Base-by-base conservation (phyloP, 2,329 filamentous ascomycete genomes). In the Cladosporium sphaerospermum region DNA sequence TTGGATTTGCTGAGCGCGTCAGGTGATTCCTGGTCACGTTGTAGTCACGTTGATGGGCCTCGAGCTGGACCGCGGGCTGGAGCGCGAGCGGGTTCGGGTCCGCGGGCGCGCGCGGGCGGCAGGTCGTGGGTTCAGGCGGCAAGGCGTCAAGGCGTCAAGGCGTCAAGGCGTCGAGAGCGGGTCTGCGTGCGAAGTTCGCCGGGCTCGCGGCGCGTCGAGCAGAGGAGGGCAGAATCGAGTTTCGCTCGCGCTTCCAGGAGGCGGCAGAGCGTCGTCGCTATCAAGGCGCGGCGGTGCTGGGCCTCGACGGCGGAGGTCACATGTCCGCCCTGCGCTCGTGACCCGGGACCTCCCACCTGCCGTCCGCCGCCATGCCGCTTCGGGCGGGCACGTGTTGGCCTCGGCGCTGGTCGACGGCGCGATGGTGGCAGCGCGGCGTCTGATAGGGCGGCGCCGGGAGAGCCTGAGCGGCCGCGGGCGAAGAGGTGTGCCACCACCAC, bases 11-110 rank as follows among this genome's bases (percentile, higher is more conserved):
- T 34, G 13, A 28, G 34, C 23, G n/a, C 36, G 46, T 49, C 46
- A 49, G 36, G 36, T 49, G 46, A 49, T 49, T 37, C 42, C 23
- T 14, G 11, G 46, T 49, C 46, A 49, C 46, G 46, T 49, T 49
- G 46, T 49, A 49, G 46, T 49, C 46, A 49, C 36, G 46, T 49
- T 47, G 45, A 28, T 28, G 23, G 23, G 5, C 23, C 23, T 28
- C 23, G 23, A 28, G 23, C 23, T 47, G 46, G 42, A 32, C 28
- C 33, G 36, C 28, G 37, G 39, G 46, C 31, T 23, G 37, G 16
- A 23, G 16, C 14, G 16, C 40, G 40, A 42, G 40, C 40, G 40
- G 40, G 39, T 14, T 41, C 14, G 13, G 16, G 39, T 11, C 10
- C 34, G 10, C 36, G 36, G 36, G 36, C 16, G 10, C 11, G 36